Percentiles rank a stretch among this genome's conserved stretches.
These are phyloP conservation scores for Boletus patriciae DNA, from an alignment of 768 basidiomycete species.

Conservation along the genomic window DNA sequence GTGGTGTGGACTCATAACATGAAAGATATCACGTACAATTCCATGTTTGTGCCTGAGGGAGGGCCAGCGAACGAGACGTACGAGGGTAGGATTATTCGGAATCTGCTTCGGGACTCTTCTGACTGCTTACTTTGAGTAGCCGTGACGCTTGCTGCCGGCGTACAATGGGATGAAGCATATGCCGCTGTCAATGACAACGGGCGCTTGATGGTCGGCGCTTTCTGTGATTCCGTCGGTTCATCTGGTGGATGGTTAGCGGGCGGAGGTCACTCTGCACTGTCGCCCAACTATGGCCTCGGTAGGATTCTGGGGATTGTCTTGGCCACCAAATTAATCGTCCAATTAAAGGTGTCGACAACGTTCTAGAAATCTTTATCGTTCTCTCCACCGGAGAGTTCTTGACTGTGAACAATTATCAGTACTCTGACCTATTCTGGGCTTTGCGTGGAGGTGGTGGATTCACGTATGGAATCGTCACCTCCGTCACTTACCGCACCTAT, in stretches of 20 bases:
- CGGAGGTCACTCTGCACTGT: slow-evolving; percentile 47
- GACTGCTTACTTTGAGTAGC: slow-evolving; percentile 25
- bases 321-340: neutral
- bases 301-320: neutral
- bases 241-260: slow-evolving; percentile 53
- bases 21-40: slow-evolving; percentile 39
- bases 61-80: slow-evolving; percentile 15
- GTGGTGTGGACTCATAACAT: slow-evolving; percentile 46
- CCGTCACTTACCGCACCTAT: slow-evolving; percentile 48
- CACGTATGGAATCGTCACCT: slow-evolving; percentile 49
- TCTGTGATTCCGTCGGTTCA: slow-evolving; percentile 44
- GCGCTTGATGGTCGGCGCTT: slow-evolving; percentile 46
- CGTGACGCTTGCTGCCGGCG: slow-evolving; percentile 41
- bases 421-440: slow-evolving; percentile 56
- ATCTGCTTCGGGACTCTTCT: neutral
- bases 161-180: slow-evolving; percentile 51
- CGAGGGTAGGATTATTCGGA: slow-evolving; percentile 18
- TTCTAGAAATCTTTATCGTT: slow-evolving; percentile 46
- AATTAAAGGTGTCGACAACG: slow-evolving; percentile 46
- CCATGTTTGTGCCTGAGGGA: slow-evolving; percentile 37
- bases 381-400: slow-evolving; percentile 43
- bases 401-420: slow-evolving; percentile 39
- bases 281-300: slow-evolving; percentile 47
- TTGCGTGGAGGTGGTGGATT: slow-evolving; percentile 53
- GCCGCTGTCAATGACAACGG: slow-evolving; percentile 37